Percentiles rank a stretch among this genome's conserved stretches.
Evolutionary conservation across 352 stramenopile genomes (phyloP).

Genomic region (Plasmopara viticola): DNA sequence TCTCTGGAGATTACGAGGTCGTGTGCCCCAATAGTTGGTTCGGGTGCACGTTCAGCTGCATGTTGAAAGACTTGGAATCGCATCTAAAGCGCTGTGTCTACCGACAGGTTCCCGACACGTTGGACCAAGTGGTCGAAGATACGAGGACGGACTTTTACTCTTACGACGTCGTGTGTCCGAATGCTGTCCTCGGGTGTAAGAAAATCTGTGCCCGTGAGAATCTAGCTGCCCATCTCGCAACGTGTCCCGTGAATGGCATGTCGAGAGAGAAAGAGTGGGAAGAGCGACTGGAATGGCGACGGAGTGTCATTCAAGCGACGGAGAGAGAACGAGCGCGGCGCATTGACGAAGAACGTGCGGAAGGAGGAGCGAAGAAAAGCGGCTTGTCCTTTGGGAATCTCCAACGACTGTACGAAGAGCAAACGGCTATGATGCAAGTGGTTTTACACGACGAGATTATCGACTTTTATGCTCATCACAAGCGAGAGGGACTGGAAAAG

Average conservation of each 20-base stretch:
- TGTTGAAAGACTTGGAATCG: conserved; percentile 68
- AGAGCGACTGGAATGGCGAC: conserved; percentile 57
- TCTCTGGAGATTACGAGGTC: conserved; percentile 77
- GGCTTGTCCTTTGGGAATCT: conserved; percentile 57
- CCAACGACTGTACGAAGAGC: conserved; percentile 75
- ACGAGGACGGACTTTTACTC: conserved; percentile 59
- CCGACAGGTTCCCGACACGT: conserved; percentile 66
- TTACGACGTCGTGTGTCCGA: conserved; percentile 82
- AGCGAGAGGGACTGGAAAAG: conserved; percentile 29
- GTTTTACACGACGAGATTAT: conserved; percentile 76
- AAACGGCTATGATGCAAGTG: conserved; percentile 69
- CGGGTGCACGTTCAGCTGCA: conserved; percentile 80
- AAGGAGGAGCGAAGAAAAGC: conserved; percentile 20
- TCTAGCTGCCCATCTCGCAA: conserved; percentile 52
- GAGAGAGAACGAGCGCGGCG: conserved; percentile 64
- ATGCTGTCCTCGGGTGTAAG: conserved; percentile 72
- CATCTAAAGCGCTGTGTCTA: conserved; percentile 66
- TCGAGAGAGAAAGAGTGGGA: conserved; percentile 75
- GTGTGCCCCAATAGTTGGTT: conserved; percentile 85
- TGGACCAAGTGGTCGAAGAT: conserved; percentile 59
- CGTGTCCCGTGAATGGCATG: conserved; percentile 62
- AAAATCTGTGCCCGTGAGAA: conserved; percentile 72
- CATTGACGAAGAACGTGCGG: conserved; percentile 47
- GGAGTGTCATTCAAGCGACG: conserved; percentile 63
- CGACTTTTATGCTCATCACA: conserved; percentile 45